Conservation (phyloP, 2,329 filamentous ascomycete genomes). For the Calonectria fujianensis region DNA sequence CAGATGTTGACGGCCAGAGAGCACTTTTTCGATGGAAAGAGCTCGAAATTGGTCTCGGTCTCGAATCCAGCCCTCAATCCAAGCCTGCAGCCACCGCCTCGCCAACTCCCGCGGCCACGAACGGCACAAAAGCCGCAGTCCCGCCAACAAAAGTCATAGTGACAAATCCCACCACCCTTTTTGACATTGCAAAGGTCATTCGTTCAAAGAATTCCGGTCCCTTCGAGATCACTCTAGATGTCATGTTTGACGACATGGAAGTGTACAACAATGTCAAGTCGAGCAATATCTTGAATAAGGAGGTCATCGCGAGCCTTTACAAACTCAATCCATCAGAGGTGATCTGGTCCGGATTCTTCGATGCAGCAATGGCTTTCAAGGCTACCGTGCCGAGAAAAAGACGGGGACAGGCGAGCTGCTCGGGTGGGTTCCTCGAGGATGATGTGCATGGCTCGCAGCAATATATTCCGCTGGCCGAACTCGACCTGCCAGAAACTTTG, state of each 20-base stretch:
- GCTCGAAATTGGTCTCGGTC: background rate
- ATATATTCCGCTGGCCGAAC: constrained; percentile 8
- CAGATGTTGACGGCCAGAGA: background rate
- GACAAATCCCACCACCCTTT: background rate
- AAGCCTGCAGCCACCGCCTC: background rate
- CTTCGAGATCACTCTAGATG: constrained; percentile 71
- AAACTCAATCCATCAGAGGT: constrained; percentile 11
- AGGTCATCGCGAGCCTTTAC: constrained; percentile 52
- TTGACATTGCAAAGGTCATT: constrained; percentile 55
- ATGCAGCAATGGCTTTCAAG: constrained; percentile 5
- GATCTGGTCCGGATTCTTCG: constrained; percentile 16
- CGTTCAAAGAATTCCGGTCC: constrained; percentile 71
- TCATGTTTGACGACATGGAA: constrained; percentile 65
- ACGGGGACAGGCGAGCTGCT: constrained; percentile 1
- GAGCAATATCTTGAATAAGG: constrained; percentile 59
- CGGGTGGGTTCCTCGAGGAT: constrained; percentile 18
- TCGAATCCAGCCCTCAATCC: background rate
- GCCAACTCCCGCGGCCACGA: background rate
- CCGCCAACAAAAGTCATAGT: background rate
- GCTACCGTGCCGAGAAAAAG: constrained; percentile 3
- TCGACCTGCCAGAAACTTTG: background rate
- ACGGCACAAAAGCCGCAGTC: background rate
- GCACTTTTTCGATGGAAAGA: background rate
- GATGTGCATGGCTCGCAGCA: constrained; percentile 29
- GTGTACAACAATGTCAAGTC: constrained; percentile 61